Conservation (phyloP, 2,329 filamentous ascomycete species). For the Calonectria hawksworthii region DNA sequence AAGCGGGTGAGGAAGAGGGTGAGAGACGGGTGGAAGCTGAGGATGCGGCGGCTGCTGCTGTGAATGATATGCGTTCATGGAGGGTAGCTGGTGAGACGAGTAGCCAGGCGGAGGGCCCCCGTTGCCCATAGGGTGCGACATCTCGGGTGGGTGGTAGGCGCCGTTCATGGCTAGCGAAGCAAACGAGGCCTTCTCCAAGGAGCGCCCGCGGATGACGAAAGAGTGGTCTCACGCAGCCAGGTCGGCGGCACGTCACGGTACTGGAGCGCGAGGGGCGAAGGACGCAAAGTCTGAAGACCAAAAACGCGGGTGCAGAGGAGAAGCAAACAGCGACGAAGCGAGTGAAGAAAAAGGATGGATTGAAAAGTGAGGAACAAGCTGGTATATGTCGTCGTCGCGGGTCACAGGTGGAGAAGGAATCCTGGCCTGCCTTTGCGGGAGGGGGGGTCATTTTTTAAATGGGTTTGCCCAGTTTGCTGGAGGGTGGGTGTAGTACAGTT, state of each 20-base stretch:
- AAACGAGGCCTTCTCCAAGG: constrained; percentile 1
- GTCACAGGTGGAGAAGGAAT: constrained; percentile 9
- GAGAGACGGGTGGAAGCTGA: constrained; percentile 36
- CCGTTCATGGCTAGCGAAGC: constrained; percentile 46
- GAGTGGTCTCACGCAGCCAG: background rate
- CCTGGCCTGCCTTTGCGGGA: constrained; percentile 11
- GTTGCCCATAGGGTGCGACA: constrained; percentile 48
- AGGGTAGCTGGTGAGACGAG: constrained; percentile 34
- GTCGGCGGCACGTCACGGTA: background rate
- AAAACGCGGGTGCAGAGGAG: background rate
- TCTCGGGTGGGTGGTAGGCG: constrained; percentile 48
- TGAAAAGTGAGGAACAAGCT: constrained; percentile 12
- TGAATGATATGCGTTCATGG: constrained; percentile 42
- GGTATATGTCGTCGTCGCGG: constrained; percentile 13
- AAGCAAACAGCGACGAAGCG: background rate
- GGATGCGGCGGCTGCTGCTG: constrained; percentile 37
- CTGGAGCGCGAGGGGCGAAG: background rate
- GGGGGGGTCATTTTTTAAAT: constrained; percentile 13
- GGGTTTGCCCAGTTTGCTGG: background rate
- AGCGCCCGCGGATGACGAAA: background rate
- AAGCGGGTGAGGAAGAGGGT: constrained; percentile 31
- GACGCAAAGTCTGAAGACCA: background rate
- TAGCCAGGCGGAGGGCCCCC: constrained; percentile 38
- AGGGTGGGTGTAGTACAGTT: constrained; percentile 8
- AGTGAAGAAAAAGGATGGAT: background rate